These are phyloP conservation scores for Hemileia vastatrix DNA, from an alignment of 1,284 basidiomycete genomes.

Conservation along the genomic window DNA sequence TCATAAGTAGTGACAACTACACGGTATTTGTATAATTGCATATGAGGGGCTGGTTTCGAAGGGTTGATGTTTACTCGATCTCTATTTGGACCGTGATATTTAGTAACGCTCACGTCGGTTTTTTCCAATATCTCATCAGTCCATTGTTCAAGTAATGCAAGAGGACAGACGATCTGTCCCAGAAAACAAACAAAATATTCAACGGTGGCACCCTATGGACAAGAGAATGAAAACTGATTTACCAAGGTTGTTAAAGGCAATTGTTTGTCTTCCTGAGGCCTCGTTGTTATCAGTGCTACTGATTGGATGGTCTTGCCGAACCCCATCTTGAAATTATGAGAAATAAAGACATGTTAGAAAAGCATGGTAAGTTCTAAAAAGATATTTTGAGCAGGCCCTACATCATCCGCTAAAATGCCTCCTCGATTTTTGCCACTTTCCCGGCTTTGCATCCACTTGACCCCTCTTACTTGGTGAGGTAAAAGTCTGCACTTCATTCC, in stretches of 20 bases:
- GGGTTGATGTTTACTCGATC: no score
- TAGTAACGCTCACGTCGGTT: slow-evolving; percentile 61
- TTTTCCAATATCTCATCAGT: slow-evolving; percentile 72
- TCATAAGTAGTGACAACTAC: slow-evolving; percentile 21
- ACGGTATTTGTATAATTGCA: slow-evolving; percentile 19
- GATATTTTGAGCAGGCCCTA: slow-evolving; percentile 50
- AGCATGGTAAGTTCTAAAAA: background rate
- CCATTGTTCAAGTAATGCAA: slow-evolving; percentile 82
- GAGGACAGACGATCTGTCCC: slow-evolving; percentile 42
- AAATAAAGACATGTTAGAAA: background rate
- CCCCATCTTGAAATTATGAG: slow-evolving; percentile 23
- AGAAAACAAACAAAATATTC: slow-evolving; percentile 22
- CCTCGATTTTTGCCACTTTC: slow-evolving; percentile 67
- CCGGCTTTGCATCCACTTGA: slow-evolving; percentile 75
- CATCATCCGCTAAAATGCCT: slow-evolving; percentile 86
- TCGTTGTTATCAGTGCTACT: slow-evolving; percentile 61
- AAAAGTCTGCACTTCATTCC: slow-evolving; percentile 58
- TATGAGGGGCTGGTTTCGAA: no score
- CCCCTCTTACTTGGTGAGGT: slow-evolving; percentile 75
- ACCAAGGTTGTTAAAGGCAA: slow-evolving; percentile 46
- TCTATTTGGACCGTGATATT: slow-evolving; percentile 69
- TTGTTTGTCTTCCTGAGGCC: slow-evolving; percentile 13
- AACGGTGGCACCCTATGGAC: background rate
- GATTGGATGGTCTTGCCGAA: slow-evolving; percentile 91
- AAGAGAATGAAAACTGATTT: background rate